phyloP scores from a whole-genome alignment of 208 protist species.

The Tritrichomonas foetus region DNA sequence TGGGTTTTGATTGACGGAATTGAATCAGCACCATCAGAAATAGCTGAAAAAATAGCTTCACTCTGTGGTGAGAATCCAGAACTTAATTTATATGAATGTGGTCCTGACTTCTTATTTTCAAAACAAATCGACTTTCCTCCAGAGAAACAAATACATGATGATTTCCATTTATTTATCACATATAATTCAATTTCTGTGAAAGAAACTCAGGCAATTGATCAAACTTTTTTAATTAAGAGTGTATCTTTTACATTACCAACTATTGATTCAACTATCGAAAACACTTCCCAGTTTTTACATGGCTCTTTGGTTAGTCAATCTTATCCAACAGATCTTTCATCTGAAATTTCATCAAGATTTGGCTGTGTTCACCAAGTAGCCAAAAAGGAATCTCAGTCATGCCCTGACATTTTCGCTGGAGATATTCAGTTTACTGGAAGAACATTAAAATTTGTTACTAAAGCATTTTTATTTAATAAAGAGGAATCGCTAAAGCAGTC shows the following conservation, averaged over 20 bases:
- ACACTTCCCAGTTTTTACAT: neutral
- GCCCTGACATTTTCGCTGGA: neutral
- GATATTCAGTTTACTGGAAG: neutral
- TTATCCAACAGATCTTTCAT: neutral
- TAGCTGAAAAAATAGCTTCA: neutral
- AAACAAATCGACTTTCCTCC: neutral
- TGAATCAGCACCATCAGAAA: slow-evolving; percentile 8
- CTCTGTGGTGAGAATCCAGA: slow-evolving; percentile 7
- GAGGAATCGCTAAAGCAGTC: neutral
- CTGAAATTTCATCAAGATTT: neutral
- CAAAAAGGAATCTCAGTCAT: neutral
- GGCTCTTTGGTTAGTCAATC: neutral
- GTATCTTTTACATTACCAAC: neutral
- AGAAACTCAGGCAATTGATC: neutral
- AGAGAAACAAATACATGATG: neutral
- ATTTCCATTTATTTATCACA: slow-evolving; percentile 32
- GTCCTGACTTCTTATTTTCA: neutral
- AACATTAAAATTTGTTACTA: neutral
- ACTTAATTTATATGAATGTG: slow-evolving; percentile 37
- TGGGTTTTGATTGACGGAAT: slow-evolving; percentile 32
- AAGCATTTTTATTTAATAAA: neutral
- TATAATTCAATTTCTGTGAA: slow-evolving; percentile 18
- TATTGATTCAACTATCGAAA: neutral
- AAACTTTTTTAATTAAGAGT: neutral
- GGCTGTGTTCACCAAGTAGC: neutral